Evolutionary conservation across 2,329 filamentous ascomycete genomes (phyloP).

Genomic region (Hansfordia pulvinata): DNA sequence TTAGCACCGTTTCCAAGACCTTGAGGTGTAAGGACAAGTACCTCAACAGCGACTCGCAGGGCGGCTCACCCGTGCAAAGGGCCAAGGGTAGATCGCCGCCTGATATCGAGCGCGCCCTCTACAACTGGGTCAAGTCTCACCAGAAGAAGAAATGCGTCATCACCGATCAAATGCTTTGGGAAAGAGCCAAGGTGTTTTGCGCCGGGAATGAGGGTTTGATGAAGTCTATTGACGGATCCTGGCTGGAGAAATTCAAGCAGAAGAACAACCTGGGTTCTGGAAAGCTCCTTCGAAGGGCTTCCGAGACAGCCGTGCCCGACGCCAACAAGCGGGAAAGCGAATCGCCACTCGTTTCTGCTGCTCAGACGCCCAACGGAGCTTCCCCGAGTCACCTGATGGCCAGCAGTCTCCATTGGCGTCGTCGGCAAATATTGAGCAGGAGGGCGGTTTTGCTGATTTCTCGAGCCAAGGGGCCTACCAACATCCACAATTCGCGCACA

Average conservation of each 20-base stretch:
- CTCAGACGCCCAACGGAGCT: slow-evolving; percentile 49
- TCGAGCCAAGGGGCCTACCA: slow-evolving; percentile 39
- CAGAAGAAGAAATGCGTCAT: slow-evolving; percentile 62
- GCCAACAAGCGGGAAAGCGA: slow-evolving; percentile 41
- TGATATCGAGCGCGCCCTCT: slow-evolving; percentile 82
- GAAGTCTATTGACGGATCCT: slow-evolving; percentile 58
- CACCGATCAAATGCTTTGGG: slow-evolving; percentile 68
- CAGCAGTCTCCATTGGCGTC: slow-evolving; percentile 52
- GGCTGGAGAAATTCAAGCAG: slow-evolving; percentile 93
- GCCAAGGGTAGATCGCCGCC: slow-evolving; percentile 68
- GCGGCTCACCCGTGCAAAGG: slow-evolving; percentile 66
- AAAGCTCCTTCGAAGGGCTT: slow-evolving; percentile 40
- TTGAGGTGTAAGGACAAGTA: slow-evolving; percentile 91
- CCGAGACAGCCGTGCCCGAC: slow-evolving; percentile 59
- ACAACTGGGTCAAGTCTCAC: slow-evolving; percentile 75
- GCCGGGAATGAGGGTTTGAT: slow-evolving; percentile 59
- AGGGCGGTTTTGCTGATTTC: no score
- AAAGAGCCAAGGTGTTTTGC: slow-evolving; percentile 71
- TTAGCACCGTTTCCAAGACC: slow-evolving; percentile 96
- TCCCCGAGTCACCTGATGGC: slow-evolving; percentile 63
- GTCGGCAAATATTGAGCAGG: no score
- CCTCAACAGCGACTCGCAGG: slow-evolving; percentile 67
- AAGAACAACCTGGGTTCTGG: slow-evolving; percentile 52
- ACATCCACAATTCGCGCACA: slow-evolving; percentile 53
- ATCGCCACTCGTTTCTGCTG: slow-evolving; percentile 38